These are phyloP conservation scores for Inonotus obliquus DNA, from an alignment of 1,284 basidiomycete genomes.

Conservation along the genomic window DNA sequence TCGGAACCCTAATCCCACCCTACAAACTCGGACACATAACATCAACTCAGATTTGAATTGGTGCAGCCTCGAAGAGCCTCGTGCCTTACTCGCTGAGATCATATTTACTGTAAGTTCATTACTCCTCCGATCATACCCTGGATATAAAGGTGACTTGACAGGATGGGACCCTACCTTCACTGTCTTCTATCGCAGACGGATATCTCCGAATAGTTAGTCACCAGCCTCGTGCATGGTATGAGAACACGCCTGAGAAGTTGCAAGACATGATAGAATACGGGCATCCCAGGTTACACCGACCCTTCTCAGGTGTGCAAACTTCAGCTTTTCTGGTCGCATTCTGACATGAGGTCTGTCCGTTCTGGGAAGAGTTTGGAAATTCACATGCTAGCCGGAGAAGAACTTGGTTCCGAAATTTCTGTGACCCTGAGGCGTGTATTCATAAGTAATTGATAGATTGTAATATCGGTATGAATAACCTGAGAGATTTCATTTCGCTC, in stretches of 20 bases:
- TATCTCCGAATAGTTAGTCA: neutral
- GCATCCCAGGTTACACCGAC: neutral
- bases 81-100: neutral
- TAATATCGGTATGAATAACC: neutral
- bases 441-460: neutral
- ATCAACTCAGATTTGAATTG: conserved; percentile 1
- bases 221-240: neutral
- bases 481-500: neutral
- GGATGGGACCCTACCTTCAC: neutral
- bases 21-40: neutral
- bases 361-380: neutral
- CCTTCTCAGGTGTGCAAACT: neutral
- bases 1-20: conserved; percentile 7
- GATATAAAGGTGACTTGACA: neutral
- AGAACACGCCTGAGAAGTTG: neutral
- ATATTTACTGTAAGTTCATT: neutral
- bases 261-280: neutral
- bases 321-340: neutral
- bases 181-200: neutral
- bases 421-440: neutral
- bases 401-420: neutral
- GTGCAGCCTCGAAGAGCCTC: neutral
- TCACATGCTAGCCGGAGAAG: neutral
- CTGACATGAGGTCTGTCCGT: neutral
- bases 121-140: neutral